Percentiles rank a stretch among this genome's conserved stretches.
These are phyloP conservation scores for Tuber umbilicatum DNA, from an alignment of 495 filamentous ascomycete genomes.

Conservation along the genomic window DNA sequence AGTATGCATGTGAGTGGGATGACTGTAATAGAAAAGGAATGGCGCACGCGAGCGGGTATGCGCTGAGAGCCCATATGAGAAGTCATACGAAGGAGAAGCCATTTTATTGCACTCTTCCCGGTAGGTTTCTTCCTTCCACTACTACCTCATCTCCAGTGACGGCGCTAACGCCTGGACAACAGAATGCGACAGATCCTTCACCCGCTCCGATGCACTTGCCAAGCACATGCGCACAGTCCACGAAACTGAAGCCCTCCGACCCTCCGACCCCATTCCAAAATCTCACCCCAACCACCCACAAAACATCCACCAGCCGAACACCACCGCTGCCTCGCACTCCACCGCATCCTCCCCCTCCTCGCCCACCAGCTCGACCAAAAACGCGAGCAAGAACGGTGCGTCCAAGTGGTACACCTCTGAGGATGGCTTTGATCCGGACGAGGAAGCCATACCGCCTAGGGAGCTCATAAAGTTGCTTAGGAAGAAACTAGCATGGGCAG, in stretches of 20 bases:
- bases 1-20: conserved; percentile 91
- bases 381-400: conserved; percentile 43
- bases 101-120: conserved; percentile 90
- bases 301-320: conserved; percentile 27
- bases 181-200: conserved; percentile 98
- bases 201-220: conserved; percentile 88
- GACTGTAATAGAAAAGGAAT: conserved; percentile 81
- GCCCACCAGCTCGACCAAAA: conserved; percentile 8
- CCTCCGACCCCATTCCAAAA: conserved; percentile 79
- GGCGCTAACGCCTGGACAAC: neutral
- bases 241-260: conserved; percentile 86
- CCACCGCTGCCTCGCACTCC: neutral
- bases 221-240: conserved; percentile 99
- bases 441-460: conserved; percentile 60
- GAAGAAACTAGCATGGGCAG: conserved; percentile 73
- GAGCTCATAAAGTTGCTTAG: conserved; percentile 68
- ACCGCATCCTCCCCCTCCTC: conserved; percentile 18
- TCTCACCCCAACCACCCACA: conserved; percentile 54
- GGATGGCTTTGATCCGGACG: conserved; percentile 63
- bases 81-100: conserved; percentile 97
- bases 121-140: conserved; percentile 48
- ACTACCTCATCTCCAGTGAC: neutral
- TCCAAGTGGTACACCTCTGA: conserved; percentile 54
- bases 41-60: conserved; percentile 90
- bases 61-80: conserved; percentile 90